Evolutionary conservation across 495 filamentous ascomycete genomes (phyloP).

Genomic region (Podospora tetraspora): DNA sequence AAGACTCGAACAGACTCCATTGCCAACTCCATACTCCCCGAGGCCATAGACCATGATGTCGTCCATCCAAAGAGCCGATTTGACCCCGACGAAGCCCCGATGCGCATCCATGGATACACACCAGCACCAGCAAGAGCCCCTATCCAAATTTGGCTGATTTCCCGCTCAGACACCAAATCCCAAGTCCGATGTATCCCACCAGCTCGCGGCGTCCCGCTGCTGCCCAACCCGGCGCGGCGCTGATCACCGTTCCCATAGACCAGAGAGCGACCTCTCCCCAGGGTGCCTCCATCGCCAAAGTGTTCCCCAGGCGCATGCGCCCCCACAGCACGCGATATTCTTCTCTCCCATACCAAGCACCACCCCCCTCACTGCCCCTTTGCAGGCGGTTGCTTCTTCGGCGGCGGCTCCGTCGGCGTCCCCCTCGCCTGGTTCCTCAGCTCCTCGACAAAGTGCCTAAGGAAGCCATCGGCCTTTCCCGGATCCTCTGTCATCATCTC

Average conservation of each 20-base stretch:
- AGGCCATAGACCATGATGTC: background rate
- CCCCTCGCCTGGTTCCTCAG: conserved; percentile 35
- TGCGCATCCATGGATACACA: background rate
- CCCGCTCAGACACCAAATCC: background rate
- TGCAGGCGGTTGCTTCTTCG: too few species aligned
- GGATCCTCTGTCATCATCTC: conserved; percentile 11
- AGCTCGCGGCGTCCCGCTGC: background rate
- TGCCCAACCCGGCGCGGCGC: background rate
- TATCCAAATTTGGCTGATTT: background rate
- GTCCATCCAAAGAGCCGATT: background rate
- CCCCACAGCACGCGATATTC: too few species aligned
- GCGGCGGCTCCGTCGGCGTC: conserved; percentile 24
- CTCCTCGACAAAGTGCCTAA: conserved; percentile 36
- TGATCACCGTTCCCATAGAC: background rate
- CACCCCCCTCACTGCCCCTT: too few species aligned
- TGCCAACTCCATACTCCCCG: background rate
- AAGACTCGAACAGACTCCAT: background rate
- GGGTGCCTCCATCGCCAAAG: background rate
- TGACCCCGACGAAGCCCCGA: background rate
- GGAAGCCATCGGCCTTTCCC: conserved; percentile 18
- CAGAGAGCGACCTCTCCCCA: too few species aligned
- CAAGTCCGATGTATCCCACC: background rate
- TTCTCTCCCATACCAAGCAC: too few species aligned
- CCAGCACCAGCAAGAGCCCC: background rate
- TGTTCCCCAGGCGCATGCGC: background rate